Evolutionary conservation across 306 rosid genomes (phyloP).

Genomic region (Sicyos edulis): DNA sequence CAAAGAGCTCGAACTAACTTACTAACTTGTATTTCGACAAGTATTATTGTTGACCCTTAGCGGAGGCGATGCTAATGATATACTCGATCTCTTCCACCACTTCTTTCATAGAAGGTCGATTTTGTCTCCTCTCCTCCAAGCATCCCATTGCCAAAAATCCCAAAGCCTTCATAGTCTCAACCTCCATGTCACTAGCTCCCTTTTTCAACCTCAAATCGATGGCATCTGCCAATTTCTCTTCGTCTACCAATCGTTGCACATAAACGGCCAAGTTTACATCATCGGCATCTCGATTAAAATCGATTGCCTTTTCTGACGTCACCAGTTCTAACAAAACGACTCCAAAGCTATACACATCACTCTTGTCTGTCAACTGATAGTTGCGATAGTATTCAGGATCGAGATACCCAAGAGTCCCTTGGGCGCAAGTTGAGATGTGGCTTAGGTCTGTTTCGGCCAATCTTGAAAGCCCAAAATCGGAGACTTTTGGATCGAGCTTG

Average conservation of each 20-base stretch:
- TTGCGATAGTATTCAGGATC: conserved; percentile 71
- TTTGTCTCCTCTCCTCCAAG: conserved; percentile 75
- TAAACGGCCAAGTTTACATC: conserved; percentile 79
- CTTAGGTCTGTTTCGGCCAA: conserved; percentile 73
- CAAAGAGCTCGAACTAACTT: neutral
- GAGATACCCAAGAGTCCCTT: conserved; percentile 69
- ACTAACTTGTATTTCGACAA: no score
- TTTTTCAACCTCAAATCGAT: conserved; percentile 49
- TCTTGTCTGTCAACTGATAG: conserved; percentile 62
- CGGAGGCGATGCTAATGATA: conserved; percentile 47
- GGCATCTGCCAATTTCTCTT: conserved; percentile 52
- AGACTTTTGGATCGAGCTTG: conserved; percentile 55
- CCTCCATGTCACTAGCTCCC: conserved; percentile 44
- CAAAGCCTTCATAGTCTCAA: conserved; percentile 71
- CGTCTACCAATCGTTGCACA: conserved; percentile 47
- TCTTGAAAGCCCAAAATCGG: conserved; percentile 65
- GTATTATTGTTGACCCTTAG: neutral
- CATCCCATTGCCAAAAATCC: conserved; percentile 67
- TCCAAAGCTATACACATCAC: conserved; percentile 70
- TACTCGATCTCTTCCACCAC: conserved; percentile 65
- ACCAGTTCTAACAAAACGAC: conserved; percentile 60
- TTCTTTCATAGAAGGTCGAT: conserved; percentile 81
- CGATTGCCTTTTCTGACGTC: conserved; percentile 68
- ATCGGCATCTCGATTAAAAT: conserved; percentile 49
- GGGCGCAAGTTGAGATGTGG: conserved; percentile 76